phyloP scores from a whole-genome alignment of 2,329 filamentous ascomycete species.

The Stagonosporopsis vannaccii region DNA sequence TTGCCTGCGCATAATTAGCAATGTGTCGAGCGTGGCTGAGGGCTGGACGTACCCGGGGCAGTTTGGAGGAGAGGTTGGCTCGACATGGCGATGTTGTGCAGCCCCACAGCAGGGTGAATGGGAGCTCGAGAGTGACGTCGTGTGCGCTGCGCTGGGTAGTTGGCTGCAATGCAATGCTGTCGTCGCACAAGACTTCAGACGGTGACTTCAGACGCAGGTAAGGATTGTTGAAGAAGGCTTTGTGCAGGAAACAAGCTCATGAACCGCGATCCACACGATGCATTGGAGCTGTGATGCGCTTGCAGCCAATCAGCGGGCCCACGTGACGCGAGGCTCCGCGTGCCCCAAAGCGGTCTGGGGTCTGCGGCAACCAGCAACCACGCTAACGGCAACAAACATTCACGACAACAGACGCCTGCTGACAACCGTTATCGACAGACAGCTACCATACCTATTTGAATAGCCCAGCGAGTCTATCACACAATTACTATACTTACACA shows the following conservation, averaged over 20 bases:
- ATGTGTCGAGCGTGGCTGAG: not conserved
- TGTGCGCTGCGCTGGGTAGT: slow-evolving; percentile 15
- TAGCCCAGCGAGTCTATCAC: not conserved
- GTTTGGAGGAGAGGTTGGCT: slow-evolving; percentile 95
- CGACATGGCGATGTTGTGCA: slow-evolving; percentile 71
- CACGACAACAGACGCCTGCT: slow-evolving; percentile 25
- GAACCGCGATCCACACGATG: slow-evolving; percentile 11
- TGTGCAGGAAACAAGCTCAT: slow-evolving; percentile 23
- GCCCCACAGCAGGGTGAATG: slow-evolving; percentile 23
- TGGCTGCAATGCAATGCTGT: slow-evolving; percentile 7
- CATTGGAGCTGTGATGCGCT: slow-evolving; percentile 8
- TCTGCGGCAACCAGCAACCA: slow-evolving; percentile 18
- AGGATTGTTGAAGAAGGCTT: slow-evolving; percentile 8
- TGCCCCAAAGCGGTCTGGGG: slow-evolving; percentile 18
- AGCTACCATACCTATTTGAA: not conserved
- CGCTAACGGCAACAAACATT: slow-evolving; percentile 25
- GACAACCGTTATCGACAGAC: slow-evolving; percentile 9
- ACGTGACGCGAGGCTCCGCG: slow-evolving; percentile 30
- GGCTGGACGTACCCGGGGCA: slow-evolving; percentile 73
- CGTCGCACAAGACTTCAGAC: slow-evolving; percentile 21
- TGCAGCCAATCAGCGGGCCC: slow-evolving; percentile 36
- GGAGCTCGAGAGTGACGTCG: slow-evolving; percentile 17
- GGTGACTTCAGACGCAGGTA: not conserved
- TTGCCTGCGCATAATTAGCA: slow-evolving; percentile 71
- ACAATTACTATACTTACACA: slow-evolving; percentile 9